Percentiles rank a stretch among this genome's conserved stretches.
phyloP scores from a whole-genome alignment of 495 filamentous ascomycete genomes.

The Xylaria nigripes region DNA sequence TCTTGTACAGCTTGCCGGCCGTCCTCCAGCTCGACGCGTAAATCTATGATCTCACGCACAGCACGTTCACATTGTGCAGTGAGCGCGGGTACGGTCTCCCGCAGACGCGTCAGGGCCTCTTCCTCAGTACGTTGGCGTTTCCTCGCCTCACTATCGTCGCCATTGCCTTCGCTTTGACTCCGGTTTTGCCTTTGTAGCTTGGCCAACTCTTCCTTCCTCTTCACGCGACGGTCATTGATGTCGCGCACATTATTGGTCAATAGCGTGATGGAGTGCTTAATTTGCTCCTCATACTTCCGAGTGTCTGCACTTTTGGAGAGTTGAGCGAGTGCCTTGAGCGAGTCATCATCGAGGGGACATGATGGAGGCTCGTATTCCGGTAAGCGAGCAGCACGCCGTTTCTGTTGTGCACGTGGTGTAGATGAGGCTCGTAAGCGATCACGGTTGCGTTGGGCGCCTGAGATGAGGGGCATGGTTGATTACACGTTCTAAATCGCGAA shows the following conservation, averaged over 20 bases:
- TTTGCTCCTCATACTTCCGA: constrained; percentile 32
- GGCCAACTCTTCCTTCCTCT: constrained; percentile 41
- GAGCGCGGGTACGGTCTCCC: constrained; percentile 30
- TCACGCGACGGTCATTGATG: constrained; percentile 44
- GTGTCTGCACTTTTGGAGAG: constrained; percentile 25
- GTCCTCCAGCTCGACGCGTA: constrained; percentile 40
- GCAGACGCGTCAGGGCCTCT: constrained; percentile 28
- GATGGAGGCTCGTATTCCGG: constrained; percentile 53
- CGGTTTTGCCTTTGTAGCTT: constrained; percentile 21
- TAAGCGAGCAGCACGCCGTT: constrained; percentile 27
- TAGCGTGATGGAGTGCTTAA: constrained; percentile 27
- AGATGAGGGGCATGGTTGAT: constrained; percentile 5
- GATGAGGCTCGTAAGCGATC: constrained; percentile 10
- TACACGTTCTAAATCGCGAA: not conserved
- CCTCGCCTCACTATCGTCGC: constrained; percentile 27
- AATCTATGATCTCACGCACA: constrained; percentile 38
- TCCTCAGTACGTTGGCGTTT: constrained; percentile 30
- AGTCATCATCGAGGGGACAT: constrained; percentile 36
- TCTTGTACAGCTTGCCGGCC: constrained; percentile 30
- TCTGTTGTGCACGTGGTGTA: constrained; percentile 6
- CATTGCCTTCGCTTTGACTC: constrained; percentile 18
- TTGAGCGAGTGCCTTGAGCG: constrained; percentile 25
- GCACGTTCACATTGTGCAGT: constrained; percentile 36
- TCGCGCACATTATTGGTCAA: constrained; percentile 38
- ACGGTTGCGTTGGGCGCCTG: constrained; percentile 10